A percentile compares a stretch with the other conserved stretches of the same genome.
phyloP scores from a whole-genome alignment of 768 basidiomycete species.

The Kwoniella mangroviensis region DNA sequence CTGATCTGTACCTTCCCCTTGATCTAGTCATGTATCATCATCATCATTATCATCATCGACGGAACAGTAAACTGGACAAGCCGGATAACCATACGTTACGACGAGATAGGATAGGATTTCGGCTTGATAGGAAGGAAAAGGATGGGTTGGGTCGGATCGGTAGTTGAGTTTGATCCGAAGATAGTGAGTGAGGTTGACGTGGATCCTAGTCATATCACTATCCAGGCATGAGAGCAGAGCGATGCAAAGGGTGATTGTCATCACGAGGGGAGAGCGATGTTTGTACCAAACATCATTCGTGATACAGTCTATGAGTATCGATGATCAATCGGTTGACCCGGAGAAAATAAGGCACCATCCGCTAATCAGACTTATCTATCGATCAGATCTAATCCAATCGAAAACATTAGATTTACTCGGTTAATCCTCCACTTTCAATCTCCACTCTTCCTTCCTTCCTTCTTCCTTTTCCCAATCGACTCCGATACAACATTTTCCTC shows the following conservation, averaged over 20 bases:
- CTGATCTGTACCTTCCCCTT: slow-evolving; percentile 11
- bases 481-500: not conserved
- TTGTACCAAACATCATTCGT: not conserved
- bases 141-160: not conserved
- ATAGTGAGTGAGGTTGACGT: not conserved
- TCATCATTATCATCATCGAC: not conserved
- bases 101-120: not conserved
- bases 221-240: not conserved
- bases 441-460: slow-evolving; percentile 3
- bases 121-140: slow-evolving; percentile 1
- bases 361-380: slow-evolving; percentile 3
- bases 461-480: not conserved
- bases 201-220: not conserved
- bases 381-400: not conserved
- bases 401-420: not conserved
- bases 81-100: not conserved
- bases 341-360: not conserved
- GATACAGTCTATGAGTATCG: not conserved
- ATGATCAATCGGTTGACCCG: not conserved
- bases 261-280: not conserved
- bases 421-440: not conserved
- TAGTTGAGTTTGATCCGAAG: not conserved
- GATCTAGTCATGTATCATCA: not conserved
- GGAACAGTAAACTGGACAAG: slow-evolving; percentile 2
- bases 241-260: not conserved